phyloP scores from a whole-genome alignment of 805 yeast genomes.

The Ogataea saltuana region DNA sequence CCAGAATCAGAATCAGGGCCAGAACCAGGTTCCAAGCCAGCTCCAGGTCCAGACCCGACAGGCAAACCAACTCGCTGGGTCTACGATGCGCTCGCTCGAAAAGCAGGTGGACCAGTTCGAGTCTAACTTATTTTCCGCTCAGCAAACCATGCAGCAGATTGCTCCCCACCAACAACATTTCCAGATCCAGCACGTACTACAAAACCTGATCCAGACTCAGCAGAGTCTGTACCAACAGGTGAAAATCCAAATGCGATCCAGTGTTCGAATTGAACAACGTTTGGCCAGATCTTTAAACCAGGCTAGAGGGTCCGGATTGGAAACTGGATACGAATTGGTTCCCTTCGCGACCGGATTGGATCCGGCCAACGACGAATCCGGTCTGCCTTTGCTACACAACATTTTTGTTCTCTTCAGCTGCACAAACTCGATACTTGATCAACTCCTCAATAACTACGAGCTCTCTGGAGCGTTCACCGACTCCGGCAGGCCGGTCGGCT shows the following conservation, averaged over 20 bases:
- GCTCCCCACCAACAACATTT: slow-evolving; percentile 19
- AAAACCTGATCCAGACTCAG: slow-evolving; percentile 22
- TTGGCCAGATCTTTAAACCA: slow-evolving; percentile 28
- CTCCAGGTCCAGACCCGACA: slow-evolving; percentile 2
- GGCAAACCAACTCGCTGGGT: background rate
- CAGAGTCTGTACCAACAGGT: slow-evolving; percentile 23
- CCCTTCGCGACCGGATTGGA: slow-evolving; percentile 30
- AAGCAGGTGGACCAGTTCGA: slow-evolving; percentile 22
- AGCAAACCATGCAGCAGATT: slow-evolving; percentile 15
- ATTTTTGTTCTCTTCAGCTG: slow-evolving; percentile 29
- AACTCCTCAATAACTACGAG: slow-evolving; percentile 24
- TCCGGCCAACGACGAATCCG: slow-evolving; percentile 25
- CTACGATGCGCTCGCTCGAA: background rate
- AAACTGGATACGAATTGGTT: slow-evolving; percentile 31
- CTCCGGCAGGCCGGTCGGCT: slow-evolving; percentile 9
- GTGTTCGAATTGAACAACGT: slow-evolving; percentile 31
- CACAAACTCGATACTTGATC: slow-evolving; percentile 21
- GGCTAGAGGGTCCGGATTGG: slow-evolving; percentile 34
- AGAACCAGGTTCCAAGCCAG: background rate
- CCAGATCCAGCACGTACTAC: slow-evolving; percentile 21
- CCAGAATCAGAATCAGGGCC: slow-evolving; percentile 1
- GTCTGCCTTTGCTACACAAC: slow-evolving; percentile 29
- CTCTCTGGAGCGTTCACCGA: slow-evolving; percentile 11
- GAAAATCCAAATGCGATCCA: slow-evolving; percentile 22
- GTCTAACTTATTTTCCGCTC: slow-evolving; percentile 18